A percentile compares a stretch with the other conserved stretches of the same genome.
These are phyloP conservation scores for Kwoniella pini DNA, from an alignment of 768 basidiomycete genomes.

Conservation along the genomic window DNA sequence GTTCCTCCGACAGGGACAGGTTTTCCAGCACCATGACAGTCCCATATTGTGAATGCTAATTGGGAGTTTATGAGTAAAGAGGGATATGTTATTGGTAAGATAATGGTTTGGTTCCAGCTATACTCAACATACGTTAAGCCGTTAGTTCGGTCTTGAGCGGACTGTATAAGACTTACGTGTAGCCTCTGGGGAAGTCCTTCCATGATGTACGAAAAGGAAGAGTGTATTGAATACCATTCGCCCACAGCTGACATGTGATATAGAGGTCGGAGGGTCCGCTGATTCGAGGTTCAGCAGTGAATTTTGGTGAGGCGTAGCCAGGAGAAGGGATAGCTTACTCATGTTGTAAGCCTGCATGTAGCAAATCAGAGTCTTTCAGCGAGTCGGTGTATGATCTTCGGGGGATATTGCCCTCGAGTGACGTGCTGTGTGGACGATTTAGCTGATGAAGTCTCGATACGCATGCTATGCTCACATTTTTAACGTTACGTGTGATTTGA, in stretches of 20 bases:
- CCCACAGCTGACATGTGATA: conserved; percentile 85
- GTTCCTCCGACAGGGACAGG: conserved; percentile 86
- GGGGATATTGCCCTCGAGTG: conserved; percentile 74
- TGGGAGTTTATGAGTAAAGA: conserved; percentile 88
- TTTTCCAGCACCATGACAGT: conserved; percentile 78
- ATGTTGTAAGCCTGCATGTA: conserved; percentile 76
- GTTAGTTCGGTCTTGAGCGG: too few relatives aligned
- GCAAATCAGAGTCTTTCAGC: conserved; percentile 75
- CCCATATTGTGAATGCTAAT: conserved; percentile 92
- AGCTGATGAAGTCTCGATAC: background rate
- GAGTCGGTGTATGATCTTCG: conserved; percentile 74
- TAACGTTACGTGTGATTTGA: conserved; percentile 77
- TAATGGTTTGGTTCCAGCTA: conserved; percentile 96
- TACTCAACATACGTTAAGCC: too few relatives aligned
- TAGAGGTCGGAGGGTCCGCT: conserved; percentile 90
- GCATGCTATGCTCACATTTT: conserved; percentile 47
- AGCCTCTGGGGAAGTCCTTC: conserved; percentile 83
- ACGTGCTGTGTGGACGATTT: conserved; percentile 28
- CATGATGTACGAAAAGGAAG: conserved; percentile 88
- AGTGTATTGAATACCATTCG: conserved; percentile 89
- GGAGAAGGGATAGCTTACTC: conserved; percentile 58
- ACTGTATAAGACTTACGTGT: conserved; percentile 63
- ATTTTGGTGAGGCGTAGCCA: too few relatives aligned
- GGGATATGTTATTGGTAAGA: conserved; percentile 86
- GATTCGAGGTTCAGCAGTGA: conserved; percentile 25